Conservation (phyloP, 2,329 filamentous ascomycete species). For the Venturia oleaginea region DNA sequence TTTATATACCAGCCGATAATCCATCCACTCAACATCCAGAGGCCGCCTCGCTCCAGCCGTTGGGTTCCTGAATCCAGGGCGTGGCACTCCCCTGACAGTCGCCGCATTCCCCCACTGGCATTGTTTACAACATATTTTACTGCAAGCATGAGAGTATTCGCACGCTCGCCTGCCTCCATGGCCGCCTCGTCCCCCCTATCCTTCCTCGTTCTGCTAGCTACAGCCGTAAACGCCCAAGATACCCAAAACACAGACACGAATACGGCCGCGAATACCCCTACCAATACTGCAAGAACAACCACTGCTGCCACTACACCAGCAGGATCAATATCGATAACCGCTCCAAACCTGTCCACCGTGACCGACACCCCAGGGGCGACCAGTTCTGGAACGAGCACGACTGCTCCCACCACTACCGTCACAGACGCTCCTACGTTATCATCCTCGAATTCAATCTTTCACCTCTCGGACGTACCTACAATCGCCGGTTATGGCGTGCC, state of each 20-base stretch:
- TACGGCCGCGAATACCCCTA: background rate
- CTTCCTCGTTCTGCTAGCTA: constrained; percentile 24
- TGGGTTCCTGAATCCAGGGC: background rate
- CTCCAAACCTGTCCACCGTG: constrained; percentile 23
- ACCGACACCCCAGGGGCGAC: background rate
- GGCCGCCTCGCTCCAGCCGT: background rate
- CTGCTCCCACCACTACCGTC: constrained; percentile 3
- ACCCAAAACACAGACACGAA: constrained; percentile 2
- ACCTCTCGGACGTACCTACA: constrained; percentile 40
- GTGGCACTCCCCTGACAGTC: background rate
- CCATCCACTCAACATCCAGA: background rate
- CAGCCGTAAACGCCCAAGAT: constrained; percentile 18
- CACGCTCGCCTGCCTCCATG: background rate
- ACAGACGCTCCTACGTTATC: constrained; percentile 15
- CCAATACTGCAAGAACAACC: background rate
- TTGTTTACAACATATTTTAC: background rate
- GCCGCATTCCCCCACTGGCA: background rate
- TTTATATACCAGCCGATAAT: background rate
- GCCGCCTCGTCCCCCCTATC: constrained; percentile 12
- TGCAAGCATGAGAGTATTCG: constrained; percentile 7
- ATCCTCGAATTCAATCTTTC: constrained; percentile 19
- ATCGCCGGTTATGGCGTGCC: constrained; percentile 53
- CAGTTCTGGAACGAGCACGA: background rate
- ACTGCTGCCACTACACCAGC: constrained; percentile 1
- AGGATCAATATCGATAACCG: constrained; percentile 1